These are phyloP conservation scores for Aspergillus glaucus DNA, from an alignment of 2,329 filamentous ascomycete genomes.

Conservation along the genomic window DNA sequence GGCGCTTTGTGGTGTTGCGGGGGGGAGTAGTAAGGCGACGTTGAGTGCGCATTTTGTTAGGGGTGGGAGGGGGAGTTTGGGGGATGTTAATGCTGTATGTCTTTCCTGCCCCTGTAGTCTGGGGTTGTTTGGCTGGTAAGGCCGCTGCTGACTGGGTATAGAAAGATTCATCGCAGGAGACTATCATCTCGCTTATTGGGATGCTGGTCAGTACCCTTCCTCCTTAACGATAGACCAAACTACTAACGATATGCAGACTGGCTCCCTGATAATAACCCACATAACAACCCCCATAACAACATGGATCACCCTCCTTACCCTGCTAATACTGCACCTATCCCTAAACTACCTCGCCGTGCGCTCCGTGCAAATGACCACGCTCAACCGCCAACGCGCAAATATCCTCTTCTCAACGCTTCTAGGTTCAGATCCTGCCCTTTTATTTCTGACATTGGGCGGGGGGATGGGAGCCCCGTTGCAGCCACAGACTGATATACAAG, in stretches of 20 bases:
- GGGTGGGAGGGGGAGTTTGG: slow-evolving; percentile 82
- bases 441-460: background rate
- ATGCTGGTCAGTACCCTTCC: slow-evolving; percentile 56
- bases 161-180: slow-evolving; percentile 93
- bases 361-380: slow-evolving; percentile 71
- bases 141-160: slow-evolving; percentile 18
- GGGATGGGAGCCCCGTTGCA: background rate
- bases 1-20: slow-evolving; percentile 79
- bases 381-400: slow-evolving; percentile 82
- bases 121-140: slow-evolving; percentile 8
- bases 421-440: slow-evolving; percentile 23
- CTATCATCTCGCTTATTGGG: slow-evolving; percentile 79
- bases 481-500: slow-evolving; percentile 1
- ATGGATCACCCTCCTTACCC: slow-evolving; percentile 63
- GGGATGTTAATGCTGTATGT: slow-evolving; percentile 74
- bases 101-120: background rate
- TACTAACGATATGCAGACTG: slow-evolving; percentile 42
- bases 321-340: slow-evolving; percentile 70
- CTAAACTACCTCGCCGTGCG: slow-evolving; percentile 84
- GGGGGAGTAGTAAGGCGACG: slow-evolving; percentile 82
- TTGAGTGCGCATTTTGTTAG: slow-evolving; percentile 87
- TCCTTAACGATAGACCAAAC: background rate
- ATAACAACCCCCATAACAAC: slow-evolving; percentile 67
- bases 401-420: slow-evolving; percentile 62
- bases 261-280: slow-evolving; percentile 71